Percentiles rank a stretch among this genome's conserved stretches.
Evolutionary conservation across 768 basidiomycete genomes (phyloP).

Genomic region (Suillus cothurnatus): DNA sequence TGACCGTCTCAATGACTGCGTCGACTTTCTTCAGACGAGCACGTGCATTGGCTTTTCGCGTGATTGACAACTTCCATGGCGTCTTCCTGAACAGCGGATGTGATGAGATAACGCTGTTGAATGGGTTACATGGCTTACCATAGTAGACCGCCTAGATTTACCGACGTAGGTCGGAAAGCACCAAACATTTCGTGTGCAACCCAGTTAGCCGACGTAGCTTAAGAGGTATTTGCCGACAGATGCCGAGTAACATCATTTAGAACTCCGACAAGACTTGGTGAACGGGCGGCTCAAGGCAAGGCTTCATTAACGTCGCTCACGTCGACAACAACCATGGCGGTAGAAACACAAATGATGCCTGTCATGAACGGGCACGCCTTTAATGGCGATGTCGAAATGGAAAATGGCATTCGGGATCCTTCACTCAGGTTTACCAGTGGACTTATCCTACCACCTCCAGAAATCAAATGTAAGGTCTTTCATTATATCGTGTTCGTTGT

Average conservation of each 20-base stretch:
- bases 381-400: conserved; percentile 44
- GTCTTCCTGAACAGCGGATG: conserved; percentile 69
- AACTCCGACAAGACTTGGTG: conserved; percentile 25
- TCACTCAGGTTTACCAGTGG: conserved; percentile 69
- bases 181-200: conserved; percentile 66
- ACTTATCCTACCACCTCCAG: conserved; percentile 93
- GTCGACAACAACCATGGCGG: conserved; percentile 46
- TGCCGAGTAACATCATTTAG: conserved; percentile 27
- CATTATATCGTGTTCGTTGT: conserved; percentile 5
- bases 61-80: conserved; percentile 90
- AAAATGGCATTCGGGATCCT: conserved; percentile 34
- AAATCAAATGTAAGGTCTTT: conserved; percentile 78
- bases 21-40: conserved; percentile 91
- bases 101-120: background rate
- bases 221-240: conserved; percentile 20
- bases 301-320: conserved; percentile 4
- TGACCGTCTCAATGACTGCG: conserved; percentile 86
- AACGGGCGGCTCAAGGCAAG: background rate
- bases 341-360: conserved; percentile 42
- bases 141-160: conserved; percentile 75
- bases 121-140: conserved; percentile 55
- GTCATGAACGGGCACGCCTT: conserved; percentile 45
- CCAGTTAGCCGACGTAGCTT: background rate
- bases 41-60: conserved; percentile 91
- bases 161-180: conserved; percentile 73